phyloP scores from a whole-genome alignment of 164 flowering plant species.

The Pachysandra terminalis region DNA sequence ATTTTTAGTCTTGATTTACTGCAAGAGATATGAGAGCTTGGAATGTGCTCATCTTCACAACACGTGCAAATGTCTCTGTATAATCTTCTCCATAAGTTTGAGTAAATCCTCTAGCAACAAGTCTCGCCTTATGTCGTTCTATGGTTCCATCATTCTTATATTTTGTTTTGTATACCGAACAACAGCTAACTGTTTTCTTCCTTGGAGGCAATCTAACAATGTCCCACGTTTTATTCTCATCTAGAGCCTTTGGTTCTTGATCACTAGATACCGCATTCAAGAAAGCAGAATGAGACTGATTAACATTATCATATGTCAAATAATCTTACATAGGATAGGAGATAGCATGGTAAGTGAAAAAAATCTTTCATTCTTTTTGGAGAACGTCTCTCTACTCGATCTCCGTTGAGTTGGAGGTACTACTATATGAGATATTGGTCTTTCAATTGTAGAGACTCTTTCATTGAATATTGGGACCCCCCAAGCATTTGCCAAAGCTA shows the following conservation, averaged over 20 bases:
- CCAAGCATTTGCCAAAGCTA: too few relatives aligned
- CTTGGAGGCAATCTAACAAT: too few relatives aligned
- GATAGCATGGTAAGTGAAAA: neutral
- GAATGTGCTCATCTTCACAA: too few relatives aligned
- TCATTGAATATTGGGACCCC: too few relatives aligned
- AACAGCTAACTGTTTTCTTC: constrained; percentile 1
- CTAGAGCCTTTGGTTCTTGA: constrained; percentile 4
- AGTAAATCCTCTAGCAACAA: too few relatives aligned
- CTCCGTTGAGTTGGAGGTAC: neutral
- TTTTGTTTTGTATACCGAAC: constrained; percentile 14
- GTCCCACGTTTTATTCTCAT: constrained; percentile 6
- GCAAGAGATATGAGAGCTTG: too few relatives aligned
- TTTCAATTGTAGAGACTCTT: neutral
- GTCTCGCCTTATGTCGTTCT: too few relatives aligned
- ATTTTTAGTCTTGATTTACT: neutral
- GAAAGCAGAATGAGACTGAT: too few relatives aligned
- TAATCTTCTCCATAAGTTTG: too few relatives aligned
- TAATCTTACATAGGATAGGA: neutral
- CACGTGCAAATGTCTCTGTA: too few relatives aligned
- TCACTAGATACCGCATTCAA: too few relatives aligned
- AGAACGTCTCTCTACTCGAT: neutral
- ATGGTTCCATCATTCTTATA: constrained; percentile 4
- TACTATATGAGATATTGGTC: neutral
- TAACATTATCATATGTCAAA: neutral
- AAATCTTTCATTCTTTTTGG: neutral